phyloP scores from a whole-genome alignment of 495 filamentous ascomycete species.

The Schizothecium vesticola region DNA sequence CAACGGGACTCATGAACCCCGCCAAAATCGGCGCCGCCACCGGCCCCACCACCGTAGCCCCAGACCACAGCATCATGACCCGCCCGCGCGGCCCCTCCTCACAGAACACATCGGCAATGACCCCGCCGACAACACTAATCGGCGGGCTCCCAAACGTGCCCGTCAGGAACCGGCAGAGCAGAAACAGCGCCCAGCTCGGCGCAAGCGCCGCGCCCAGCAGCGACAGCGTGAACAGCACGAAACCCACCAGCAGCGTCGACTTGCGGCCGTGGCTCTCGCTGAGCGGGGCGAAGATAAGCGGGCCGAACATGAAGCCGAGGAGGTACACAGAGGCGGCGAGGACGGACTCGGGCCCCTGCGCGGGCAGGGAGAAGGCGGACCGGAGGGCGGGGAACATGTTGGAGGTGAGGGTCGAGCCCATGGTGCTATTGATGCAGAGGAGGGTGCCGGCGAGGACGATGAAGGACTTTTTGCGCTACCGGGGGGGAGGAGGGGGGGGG shows the following conservation, averaged over 20 bases:
- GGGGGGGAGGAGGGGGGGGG: not conserved
- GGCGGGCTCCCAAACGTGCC: conserved; percentile 74
- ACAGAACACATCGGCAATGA: conserved; percentile 68
- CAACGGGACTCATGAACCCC: conserved; percentile 29
- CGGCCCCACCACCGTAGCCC: conserved; percentile 34
- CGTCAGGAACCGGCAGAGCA: conserved; percentile 32
- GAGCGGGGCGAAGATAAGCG: conserved; percentile 42
- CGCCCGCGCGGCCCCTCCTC: conserved; percentile 22
- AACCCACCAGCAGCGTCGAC: conserved; percentile 63
- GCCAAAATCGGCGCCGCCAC: conserved; percentile 45
- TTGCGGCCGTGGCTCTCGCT: conserved; percentile 70
- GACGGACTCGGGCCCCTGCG: conserved; percentile 19
- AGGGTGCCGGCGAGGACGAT: conserved; percentile 20
- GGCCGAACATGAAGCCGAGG: conserved; percentile 56
- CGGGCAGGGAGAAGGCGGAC: conserved; percentile 14
- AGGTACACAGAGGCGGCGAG: conserved; percentile 47
- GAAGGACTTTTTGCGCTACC: conserved; percentile 14
- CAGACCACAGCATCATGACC: conserved; percentile 29
- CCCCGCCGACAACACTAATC: conserved; percentile 73
- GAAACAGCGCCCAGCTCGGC: conserved; percentile 34
- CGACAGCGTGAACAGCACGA: conserved; percentile 64
- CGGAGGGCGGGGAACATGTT: conserved; percentile 21
- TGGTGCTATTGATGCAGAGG: conserved; percentile 17
- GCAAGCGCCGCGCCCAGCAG: conserved; percentile 72
- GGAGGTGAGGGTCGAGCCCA: conserved; percentile 24